Conservation (phyloP, 202 grass and related monocot genomes). For the Cymbopogon flexuosus region DNA sequence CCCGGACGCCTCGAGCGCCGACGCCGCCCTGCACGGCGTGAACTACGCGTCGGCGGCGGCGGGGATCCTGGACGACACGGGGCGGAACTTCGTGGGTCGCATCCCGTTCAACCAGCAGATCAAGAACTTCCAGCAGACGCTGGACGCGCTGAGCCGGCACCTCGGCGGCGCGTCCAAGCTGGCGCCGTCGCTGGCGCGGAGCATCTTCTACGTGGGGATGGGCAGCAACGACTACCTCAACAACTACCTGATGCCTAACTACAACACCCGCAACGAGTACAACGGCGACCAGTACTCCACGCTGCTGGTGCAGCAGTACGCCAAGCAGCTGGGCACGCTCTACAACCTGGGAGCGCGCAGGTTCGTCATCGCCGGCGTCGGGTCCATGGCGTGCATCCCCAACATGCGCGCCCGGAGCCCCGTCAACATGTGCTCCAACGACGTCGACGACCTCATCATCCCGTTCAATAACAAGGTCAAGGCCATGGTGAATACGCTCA, state of each 20-base stretch:
- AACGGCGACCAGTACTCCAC: slow-evolving; percentile 74
- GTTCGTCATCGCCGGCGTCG: slow-evolving; percentile 73
- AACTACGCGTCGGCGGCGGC: slow-evolving; percentile 92
- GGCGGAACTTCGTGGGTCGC: slow-evolving; percentile 73
- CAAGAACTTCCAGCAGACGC: slow-evolving; percentile 36
- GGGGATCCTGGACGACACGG: slow-evolving; percentile 88
- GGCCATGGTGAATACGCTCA: slow-evolving; percentile 65
- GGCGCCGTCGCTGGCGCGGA: slow-evolving; percentile 42
- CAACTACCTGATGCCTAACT: slow-evolving; percentile 97
- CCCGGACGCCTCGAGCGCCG: slow-evolving; percentile 42
- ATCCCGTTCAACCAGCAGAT: slow-evolving; percentile 29
- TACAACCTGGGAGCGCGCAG: slow-evolving; percentile 69
- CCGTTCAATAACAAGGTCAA: slow-evolving; percentile 86
- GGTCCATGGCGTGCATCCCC: slow-evolving; percentile 95
- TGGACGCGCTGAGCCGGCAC: not conserved
- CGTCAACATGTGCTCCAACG: slow-evolving; percentile 56
- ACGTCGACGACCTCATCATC: slow-evolving; percentile 75
- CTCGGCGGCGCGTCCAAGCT: slow-evolving; percentile 48
- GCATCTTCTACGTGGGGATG: slow-evolving; percentile 90
- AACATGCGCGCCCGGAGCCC: slow-evolving; percentile 69
- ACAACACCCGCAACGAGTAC: slow-evolving; percentile 77
- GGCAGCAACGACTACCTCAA: slow-evolving; percentile 94
- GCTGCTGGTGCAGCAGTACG: slow-evolving; percentile 70
- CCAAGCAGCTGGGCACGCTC: slow-evolving; percentile 50
- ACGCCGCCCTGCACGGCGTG: slow-evolving; percentile 64